These are phyloP conservation scores for Solanum acaule DNA, from an alignment of 257 asterid species.

Conservation along the genomic window DNA sequence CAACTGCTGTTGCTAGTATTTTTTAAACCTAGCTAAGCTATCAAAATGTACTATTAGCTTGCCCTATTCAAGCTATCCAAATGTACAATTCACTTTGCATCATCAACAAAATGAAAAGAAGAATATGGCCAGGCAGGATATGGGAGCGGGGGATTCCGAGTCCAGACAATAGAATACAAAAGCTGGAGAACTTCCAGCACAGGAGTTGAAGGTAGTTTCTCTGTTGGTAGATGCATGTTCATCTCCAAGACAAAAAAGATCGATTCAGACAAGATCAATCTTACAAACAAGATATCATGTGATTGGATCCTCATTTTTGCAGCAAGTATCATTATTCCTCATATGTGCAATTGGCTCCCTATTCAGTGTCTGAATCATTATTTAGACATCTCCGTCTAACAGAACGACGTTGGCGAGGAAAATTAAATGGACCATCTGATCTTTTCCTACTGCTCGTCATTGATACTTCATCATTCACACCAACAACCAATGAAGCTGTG, in stretches of 20 bases:
- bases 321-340: background rate
- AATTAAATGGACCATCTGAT: constrained; percentile 63
- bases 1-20: background rate
- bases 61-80: background rate
- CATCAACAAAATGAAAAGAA: background rate
- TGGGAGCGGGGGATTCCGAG: background rate
- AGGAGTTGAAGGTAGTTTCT: background rate
- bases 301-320: constrained; percentile 2
- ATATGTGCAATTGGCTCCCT: background rate
- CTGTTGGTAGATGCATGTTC: constrained; percentile 1
- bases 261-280: background rate
- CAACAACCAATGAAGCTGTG: constrained; percentile 64
- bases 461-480: constrained; percentile 36
- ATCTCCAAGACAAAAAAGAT: background rate
- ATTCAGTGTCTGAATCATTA: constrained; percentile 78
- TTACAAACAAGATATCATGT: constrained; percentile 5
- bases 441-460: constrained; percentile 56
- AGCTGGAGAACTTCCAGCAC: constrained; percentile 4
- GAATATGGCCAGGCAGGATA: background rate
- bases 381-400: constrained; percentile 70
- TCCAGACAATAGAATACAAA: background rate
- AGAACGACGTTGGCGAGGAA: constrained; percentile 88
- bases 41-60: background rate
- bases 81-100: background rate
- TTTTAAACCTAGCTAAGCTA: background rate